Conservation (phyloP, 306 rosid species). For the Cercis canadensis region DNA sequence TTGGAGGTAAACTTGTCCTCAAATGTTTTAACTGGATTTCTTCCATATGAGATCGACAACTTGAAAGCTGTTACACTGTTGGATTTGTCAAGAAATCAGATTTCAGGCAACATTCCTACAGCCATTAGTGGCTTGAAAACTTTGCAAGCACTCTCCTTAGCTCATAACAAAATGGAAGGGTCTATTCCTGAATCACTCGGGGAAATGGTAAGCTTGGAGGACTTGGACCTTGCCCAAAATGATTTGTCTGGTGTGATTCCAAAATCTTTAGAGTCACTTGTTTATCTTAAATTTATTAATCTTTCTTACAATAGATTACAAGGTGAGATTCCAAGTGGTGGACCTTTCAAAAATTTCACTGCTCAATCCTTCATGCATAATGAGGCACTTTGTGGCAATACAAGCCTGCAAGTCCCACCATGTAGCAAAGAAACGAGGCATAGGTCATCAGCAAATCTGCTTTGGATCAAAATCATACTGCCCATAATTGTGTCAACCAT, state of each 20-base stretch:
- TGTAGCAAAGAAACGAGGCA: background rate
- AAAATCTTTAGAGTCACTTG: background rate
- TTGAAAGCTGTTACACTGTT: background rate
- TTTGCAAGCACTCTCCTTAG: slow-evolving; percentile 4
- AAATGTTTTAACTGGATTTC: too few species aligned
- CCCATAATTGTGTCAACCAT: background rate
- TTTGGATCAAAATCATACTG: background rate
- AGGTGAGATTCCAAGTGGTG: background rate
- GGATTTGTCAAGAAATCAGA: slow-evolving; percentile 37
- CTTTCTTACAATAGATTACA: too few species aligned
- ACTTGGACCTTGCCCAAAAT: background rate
- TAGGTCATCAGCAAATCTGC: background rate
- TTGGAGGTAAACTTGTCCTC: too few species aligned
- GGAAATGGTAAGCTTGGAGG: background rate
- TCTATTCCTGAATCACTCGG: slow-evolving; percentile 22
- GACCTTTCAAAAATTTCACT: background rate
- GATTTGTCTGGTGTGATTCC: slow-evolving; percentile 7
- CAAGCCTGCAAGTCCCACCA: background rate
- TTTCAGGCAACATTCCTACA: slow-evolving; percentile 24
- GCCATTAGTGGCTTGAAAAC: slow-evolving; percentile 13
- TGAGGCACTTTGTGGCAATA: background rate
- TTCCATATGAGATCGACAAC: background rate
- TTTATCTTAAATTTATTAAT: too few species aligned
- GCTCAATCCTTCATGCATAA: background rate
- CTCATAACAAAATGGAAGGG: slow-evolving; percentile 17